Base-by-base conservation (phyloP, 495 filamentous ascomycete species). In the Extremus antarcticus region DNA sequence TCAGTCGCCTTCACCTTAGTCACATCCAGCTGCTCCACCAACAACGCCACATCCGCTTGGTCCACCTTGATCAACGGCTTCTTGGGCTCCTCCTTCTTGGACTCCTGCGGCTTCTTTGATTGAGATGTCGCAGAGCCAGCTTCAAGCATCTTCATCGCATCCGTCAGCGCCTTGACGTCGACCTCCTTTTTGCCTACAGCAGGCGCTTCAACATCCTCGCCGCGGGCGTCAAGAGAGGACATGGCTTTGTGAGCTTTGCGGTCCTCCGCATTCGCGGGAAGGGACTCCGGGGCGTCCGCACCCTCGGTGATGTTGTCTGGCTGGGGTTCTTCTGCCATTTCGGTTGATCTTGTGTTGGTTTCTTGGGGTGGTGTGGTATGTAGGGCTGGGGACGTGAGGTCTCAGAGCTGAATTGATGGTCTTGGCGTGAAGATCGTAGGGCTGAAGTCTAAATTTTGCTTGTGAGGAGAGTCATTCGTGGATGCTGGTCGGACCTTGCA, bases 181-280 rank as follows among this genome's bases (percentile, higher is more conserved):
- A 86, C 80, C 29, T 84, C 72, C 56, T 73, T 80, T 57, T 77
- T 76, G 19, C 41, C 50, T 7, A 70, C 51, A 10, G 62, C 55
- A 21, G 72, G 58, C 32, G 64, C 65, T n/a, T 73, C 71, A 7
- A 78, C 74, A 50, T 84, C 85, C 53, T 82, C 82, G 56, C 70
- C 71, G 32, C 66, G 70, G 23, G 78, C 68, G 60, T 90, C 84
- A 51, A 95, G 84, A 53, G 81, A 80, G 57, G 80, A 82, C 62
- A 94, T 81, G 17, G 90, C 90, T 23, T 87, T 88, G 54, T 88
- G 88, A 20, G 90, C 87, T 71, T 92, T 94, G 68, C 88, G 86
- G 72, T 92, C 90, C 70, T 94, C 88, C 58, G 88, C 86, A 51
- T 78, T 82, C 40, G 82, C 73, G 43, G 84, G 80, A 22, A 79